Evolutionary conservation across 2,329 filamentous ascomycete genomes (phyloP), one percentile per base, ranked within the genome.

Genomic region (Didymella sp.): DNA sequence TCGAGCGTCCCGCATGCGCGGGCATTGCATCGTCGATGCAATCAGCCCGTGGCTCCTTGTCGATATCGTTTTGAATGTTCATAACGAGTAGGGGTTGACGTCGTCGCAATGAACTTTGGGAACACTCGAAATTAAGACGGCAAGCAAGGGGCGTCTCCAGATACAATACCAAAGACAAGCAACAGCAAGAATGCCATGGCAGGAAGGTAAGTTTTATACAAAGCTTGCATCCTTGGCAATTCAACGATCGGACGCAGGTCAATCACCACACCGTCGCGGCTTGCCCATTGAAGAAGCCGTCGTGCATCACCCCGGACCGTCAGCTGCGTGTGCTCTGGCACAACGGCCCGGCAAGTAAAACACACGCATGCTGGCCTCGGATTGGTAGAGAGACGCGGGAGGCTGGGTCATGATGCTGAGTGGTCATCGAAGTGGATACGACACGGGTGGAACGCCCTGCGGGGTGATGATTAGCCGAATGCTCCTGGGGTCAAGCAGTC

Each of bases 21-120:
- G 61, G 31, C 11, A 56, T 44, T 17, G 67, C 52, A 53, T 72
- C 69, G 24, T 73, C 64, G 12, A 70, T 58, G 12, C 60, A 63
- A 24, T 73, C 69, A 13, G 56, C 54, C 2, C 47, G 54, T 25
- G 56, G 48, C 51, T 74, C 73, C 27, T 54, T 56, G 40, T 70
- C 68, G 17, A 56, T 24, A 5, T 63, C 64, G 3, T 52, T 31
- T 19, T 57, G 47, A 37, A 58, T 66, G 9, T 62, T 62, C 67
- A 70, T 72, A 25, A 30, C 58, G 48, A 28, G 7, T 42, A 35
- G 28, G n/a, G 33, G 31, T 12, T 13, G 22, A n/a, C 17, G 21
- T 3, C 19, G 24, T 37, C 13, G 31, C 33, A 37, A 37, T 37
- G n/a, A 19, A 7, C 33, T 17, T 28, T 21, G 38, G 13, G 13